Evolutionary conservation across 2,329 filamentous ascomycete species (phyloP).

Genomic region (Colletotrichum musae): DNA sequence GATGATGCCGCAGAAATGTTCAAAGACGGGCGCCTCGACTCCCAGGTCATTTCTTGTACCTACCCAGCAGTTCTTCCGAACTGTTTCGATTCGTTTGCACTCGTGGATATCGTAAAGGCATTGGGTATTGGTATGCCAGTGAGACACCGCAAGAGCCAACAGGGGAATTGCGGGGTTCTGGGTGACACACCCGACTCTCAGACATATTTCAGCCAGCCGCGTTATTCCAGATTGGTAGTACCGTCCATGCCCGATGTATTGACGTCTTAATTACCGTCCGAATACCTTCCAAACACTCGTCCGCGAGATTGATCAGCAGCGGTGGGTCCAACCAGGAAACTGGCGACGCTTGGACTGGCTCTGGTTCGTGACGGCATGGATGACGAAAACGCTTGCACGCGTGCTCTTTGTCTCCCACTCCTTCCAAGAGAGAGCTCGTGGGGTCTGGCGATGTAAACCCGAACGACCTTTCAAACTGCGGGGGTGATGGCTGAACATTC

Average conservation of each 20-base stretch:
- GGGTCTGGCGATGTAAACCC: neutral
- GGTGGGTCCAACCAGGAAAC: neutral
- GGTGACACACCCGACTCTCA: slow-evolving; percentile 26
- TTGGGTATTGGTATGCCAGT: neutral
- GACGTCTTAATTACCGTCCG: slow-evolving; percentile 4
- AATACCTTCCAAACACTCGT: neutral
- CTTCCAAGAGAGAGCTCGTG: neutral
- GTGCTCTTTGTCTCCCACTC: neutral
- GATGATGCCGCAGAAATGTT: neutral
- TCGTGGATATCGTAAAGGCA: neutral
- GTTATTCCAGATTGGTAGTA: slow-evolving; percentile 5
- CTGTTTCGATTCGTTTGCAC: slow-evolving; percentile 2
- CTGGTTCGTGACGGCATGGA: neutral
- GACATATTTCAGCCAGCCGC: slow-evolving; percentile 12
- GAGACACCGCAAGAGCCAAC: slow-evolving; percentile 19
- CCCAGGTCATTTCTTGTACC: neutral
- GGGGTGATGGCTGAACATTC: slow-evolving; percentile 15
- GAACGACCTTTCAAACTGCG: neutral
- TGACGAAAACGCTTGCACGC: neutral
- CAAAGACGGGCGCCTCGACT: neutral
- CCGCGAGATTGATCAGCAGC: neutral
- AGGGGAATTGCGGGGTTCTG: slow-evolving; percentile 31
- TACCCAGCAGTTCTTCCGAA: neutral
- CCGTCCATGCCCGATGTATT: neutral
- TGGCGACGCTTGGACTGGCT: slow-evolving; percentile 14